phyloP scores from a whole-genome alignment of 2,329 filamentous ascomycete species.

The Trichoderma semiorbis region DNA sequence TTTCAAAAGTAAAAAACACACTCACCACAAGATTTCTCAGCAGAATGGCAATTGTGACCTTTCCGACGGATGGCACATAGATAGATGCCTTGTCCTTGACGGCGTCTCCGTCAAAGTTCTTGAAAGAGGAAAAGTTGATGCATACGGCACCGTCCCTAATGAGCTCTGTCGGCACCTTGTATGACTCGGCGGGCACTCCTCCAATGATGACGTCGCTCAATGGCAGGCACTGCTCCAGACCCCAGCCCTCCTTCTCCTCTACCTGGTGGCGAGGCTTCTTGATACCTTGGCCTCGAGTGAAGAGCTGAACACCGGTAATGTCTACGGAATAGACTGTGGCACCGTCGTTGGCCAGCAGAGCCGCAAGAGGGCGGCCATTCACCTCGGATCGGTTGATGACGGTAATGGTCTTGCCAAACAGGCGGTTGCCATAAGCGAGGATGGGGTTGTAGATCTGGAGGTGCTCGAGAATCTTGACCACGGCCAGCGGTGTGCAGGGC shows the following conservation, averaged over 20 bases:
- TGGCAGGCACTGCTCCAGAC: conserved; percentile 74
- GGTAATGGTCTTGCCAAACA: conserved; percentile 91
- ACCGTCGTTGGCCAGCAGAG: conserved; percentile 91
- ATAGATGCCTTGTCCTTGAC: conserved; percentile 96
- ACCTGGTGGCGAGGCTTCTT: conserved; percentile 84
- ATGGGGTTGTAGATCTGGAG: conserved; percentile 96
- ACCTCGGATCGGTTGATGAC: conserved; percentile 97
- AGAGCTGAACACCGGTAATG: conserved; percentile 85
- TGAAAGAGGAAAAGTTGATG: conserved; percentile 95
- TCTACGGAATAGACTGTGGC: conserved; percentile 95
- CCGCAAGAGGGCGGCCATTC: conserved; percentile 87
- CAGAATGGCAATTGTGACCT: conserved; percentile 92
- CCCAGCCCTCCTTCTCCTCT: conserved; percentile 75
- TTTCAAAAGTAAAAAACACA: background rate
- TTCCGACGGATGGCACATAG: conserved; percentile 94
- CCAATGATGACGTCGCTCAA: conserved; percentile 93
- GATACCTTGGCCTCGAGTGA: conserved; percentile 84
- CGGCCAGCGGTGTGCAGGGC: conserved; percentile 91
- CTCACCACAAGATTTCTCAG: conserved; percentile 83
- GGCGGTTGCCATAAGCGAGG: conserved; percentile 83
- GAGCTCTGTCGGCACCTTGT: conserved; percentile 82
- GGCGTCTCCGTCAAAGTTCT: conserved; percentile 81
- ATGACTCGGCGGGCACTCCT: conserved; percentile 82
- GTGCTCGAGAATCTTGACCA: conserved; percentile 96
- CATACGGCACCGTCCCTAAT: conserved; percentile 92